Evolutionary conservation across 345 rosid species (phyloP).

Genomic region (Garcia nutans): DNA sequence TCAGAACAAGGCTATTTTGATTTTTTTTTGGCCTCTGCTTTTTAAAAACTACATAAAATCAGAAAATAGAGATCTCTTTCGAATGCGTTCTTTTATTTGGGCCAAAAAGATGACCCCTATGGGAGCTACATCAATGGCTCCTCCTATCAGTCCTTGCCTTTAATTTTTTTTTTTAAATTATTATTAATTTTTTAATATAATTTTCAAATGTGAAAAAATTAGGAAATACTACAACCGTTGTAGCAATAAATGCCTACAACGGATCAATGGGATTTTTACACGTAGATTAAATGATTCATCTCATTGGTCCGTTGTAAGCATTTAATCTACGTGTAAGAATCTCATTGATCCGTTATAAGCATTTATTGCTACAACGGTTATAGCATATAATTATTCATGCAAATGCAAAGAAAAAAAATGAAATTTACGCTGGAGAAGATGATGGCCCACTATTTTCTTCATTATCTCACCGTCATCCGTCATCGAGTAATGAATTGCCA

Average conservation of each 20-base stretch:
- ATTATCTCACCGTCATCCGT: constrained; percentile 18
- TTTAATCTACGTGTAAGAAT: too few species aligned
- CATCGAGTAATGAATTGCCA: constrained; percentile 24
- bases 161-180: not conserved
- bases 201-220: not conserved
- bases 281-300: too few species aligned
- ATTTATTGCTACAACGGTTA: too few species aligned
- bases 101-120: constrained; percentile 35
- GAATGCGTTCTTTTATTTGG: constrained; percentile 20
- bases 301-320: too few species aligned
- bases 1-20: not conserved
- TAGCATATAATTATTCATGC: too few species aligned
- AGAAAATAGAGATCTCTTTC: constrained; percentile 11
- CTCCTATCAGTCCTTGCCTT: constrained; percentile 1
- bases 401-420: constrained; percentile 9
- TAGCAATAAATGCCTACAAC: too few species aligned
- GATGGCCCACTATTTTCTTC: constrained; percentile 18
- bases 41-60: not conserved
- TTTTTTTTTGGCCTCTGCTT: not conserved
- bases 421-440: not conserved
- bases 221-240: too few species aligned
- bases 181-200: not conserved
- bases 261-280: too few species aligned
- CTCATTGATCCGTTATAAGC: too few species aligned
- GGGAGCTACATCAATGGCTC: constrained; percentile 23